Evolutionary conservation across 148 eudicot species (phyloP), one percentile per base, ranked within the genome.

Genomic region (Chenopodium quinoa): DNA sequence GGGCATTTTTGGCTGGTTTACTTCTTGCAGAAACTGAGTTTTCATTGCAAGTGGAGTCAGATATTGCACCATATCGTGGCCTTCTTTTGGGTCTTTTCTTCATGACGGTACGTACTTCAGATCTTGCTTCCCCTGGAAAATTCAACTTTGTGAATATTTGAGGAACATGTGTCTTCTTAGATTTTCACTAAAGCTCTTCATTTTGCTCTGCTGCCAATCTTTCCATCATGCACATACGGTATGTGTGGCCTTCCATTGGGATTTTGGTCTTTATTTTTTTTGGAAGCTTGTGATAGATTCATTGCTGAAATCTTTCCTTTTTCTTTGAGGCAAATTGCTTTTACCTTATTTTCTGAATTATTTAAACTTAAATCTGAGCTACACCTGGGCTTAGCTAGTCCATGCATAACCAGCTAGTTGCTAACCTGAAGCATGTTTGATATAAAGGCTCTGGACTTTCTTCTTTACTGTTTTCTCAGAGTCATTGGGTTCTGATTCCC

Each of bases 31-130:
- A 96, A 89, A 96, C 95, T 27, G 98, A 96, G 85, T 96, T 96
- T 84, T 94, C 99, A 37, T 85, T 96, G 85, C 99, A 96, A 85
- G 99, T 96, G 76, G 99, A 96, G 79, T 96, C 99, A 80, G 99
- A 96, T 90, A 96, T 96, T 84, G 99, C 99, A 91, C 99, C 99
- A 83, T 94, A 96, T 80, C 98, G 97, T 84, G 99, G 99, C 83
- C 99, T 96, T 86, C 87, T 96, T 63, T 84, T 96, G 89, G 99
- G 99, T 71, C 97, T 96, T 75, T 96, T 96, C 86, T 96, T 96
- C 87, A 96, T 96, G 99, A 96, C 98, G 92, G 99, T 96, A 88
- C 19, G 81, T 67, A 47, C 81, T 19, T 6, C 73, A 23, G 7
- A 50, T 65, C 46, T 17, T 80, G 77, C 69, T 44, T 80, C 63